A percentile compares a stretch with the other conserved stretches of the same genome.
Evolutionary conservation across 164 flowering plant genomes (phyloP).

Genomic region (Chloranthus sessilifolius): DNA sequence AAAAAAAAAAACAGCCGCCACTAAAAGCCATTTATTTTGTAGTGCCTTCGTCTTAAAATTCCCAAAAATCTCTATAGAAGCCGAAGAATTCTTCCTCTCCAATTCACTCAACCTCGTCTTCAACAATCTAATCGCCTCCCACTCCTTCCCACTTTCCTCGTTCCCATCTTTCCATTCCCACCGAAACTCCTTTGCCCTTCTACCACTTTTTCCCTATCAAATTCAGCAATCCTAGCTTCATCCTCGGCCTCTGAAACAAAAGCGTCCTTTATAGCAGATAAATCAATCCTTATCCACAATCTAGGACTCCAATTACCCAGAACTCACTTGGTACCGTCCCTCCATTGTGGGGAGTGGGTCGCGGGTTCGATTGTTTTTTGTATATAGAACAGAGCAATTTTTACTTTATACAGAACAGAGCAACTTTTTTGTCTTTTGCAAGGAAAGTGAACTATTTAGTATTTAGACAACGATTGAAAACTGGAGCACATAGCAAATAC

Average conservation of each 20-base stretch:
- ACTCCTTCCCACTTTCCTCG: constrained; percentile 32
- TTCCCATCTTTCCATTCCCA: constrained; percentile 27
- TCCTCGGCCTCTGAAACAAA: constrained; percentile 53
- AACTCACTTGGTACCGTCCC: too few relatives aligned
- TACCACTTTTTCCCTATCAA: constrained; percentile 16
- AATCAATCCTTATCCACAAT: constrained; percentile 43
- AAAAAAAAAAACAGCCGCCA: too few relatives aligned
- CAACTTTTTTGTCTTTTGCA: too few relatives aligned
- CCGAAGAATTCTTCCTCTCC: constrained; percentile 53
- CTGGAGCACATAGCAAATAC: too few relatives aligned
- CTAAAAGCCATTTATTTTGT: too few relatives aligned
- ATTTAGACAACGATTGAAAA: too few relatives aligned
- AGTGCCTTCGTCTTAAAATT: constrained; percentile 66
- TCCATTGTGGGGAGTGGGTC: too few relatives aligned
- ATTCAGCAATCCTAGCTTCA: constrained; percentile 24
- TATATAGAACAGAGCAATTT: too few relatives aligned
- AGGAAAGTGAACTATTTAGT: too few relatives aligned
- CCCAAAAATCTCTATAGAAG: constrained; percentile 50
- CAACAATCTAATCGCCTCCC: constrained; percentile 61
- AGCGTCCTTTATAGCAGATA: constrained; percentile 61
- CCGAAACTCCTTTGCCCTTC: too few relatives aligned
- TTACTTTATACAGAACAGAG: too few relatives aligned
- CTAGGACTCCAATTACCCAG: constrained; percentile 64
- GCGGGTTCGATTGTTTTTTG: too few relatives aligned
- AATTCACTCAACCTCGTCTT: constrained; percentile 72